Evolutionary conservation across 257 asterid genomes (phyloP).

Genomic region (Knoxia roxburghii): DNA sequence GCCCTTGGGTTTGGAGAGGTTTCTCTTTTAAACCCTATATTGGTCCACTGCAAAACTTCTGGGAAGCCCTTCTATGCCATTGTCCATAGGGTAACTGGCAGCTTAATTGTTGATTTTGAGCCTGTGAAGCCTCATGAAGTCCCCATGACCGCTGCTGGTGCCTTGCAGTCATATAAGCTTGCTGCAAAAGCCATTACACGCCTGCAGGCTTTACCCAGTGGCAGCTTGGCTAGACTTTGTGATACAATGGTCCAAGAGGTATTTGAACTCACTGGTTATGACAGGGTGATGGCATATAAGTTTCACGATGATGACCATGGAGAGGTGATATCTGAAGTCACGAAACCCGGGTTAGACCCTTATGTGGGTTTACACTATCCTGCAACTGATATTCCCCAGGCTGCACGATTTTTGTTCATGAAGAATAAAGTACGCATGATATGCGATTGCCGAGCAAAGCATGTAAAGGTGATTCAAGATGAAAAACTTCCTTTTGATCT

Average conservation of each 20-base stretch:
- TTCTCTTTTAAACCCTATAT: conserved; percentile 70
- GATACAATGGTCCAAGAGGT: conserved; percentile 90
- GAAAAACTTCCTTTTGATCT: conserved; percentile 71
- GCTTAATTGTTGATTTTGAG: conserved; percentile 85
- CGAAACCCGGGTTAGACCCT: conserved; percentile 88
- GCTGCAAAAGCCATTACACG: conserved; percentile 93
- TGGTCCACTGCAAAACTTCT: conserved; percentile 89
- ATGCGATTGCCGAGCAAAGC: conserved; percentile 77
- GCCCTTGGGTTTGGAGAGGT: conserved; percentile 92
- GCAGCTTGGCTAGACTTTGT: conserved; percentile 78
- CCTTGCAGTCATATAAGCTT: conserved; percentile 87
- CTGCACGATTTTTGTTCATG: conserved; percentile 90
- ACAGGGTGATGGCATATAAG: conserved; percentile 84
- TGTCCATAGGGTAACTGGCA: conserved; percentile 82
- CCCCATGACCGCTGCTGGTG: conserved; percentile 98
- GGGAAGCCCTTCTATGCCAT: conserved; percentile 97
- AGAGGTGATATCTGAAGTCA: conserved; percentile 77
- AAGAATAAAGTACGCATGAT: conserved; percentile 96
- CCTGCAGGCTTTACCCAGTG: conserved; percentile 84
- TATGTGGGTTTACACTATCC: conserved; percentile 90
- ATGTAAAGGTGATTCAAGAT: conserved; percentile 74
- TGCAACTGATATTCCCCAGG: conserved; percentile 96
- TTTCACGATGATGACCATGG: conserved; percentile 98
- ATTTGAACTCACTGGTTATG: conserved; percentile 92
- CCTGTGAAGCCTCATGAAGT: conserved; percentile 96